These are phyloP conservation scores for Starmerella stellata DNA, from an alignment of 805 yeast species.

Conservation along the genomic window DNA sequence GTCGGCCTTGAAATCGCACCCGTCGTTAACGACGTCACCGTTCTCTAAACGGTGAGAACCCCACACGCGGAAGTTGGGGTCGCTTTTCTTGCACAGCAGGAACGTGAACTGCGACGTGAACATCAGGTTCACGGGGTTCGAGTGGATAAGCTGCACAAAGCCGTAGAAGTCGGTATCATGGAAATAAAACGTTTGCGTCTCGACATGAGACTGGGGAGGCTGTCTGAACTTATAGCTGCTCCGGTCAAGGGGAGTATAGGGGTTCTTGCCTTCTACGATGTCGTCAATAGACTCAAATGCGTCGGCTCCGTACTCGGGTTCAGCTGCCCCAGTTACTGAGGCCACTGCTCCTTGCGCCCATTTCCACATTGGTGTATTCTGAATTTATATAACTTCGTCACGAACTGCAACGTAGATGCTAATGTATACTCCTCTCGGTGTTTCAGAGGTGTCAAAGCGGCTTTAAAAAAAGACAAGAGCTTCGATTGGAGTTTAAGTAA, in stretches of 20 bases:
- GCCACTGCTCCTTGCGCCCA: conserved; percentile 27
- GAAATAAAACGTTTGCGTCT: conserved; percentile 86
- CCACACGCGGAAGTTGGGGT: conserved; percentile 49
- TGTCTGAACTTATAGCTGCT: conserved; percentile 59
- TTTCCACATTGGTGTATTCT: conserved; percentile 16
- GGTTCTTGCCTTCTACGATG: conserved; percentile 35
- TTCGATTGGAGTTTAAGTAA: too few species aligned
- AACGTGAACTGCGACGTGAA: conserved; percentile 81
- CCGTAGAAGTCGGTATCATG: conserved; percentile 47
- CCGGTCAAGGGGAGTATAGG: conserved; percentile 39
- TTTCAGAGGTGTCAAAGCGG: too few species aligned
- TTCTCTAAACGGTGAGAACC: conserved; percentile 78
- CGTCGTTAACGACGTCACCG: conserved; percentile 34
- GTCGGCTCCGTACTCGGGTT: conserved; percentile 88
- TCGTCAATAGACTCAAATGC: conserved; percentile 74
- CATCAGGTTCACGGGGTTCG: conserved; percentile 73
- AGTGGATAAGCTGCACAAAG: conserved; percentile 86
- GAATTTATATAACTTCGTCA: background rate
- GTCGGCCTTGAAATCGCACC: conserved; percentile 59
- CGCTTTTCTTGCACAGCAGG: conserved; percentile 41
- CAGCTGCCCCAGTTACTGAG: conserved; percentile 94
- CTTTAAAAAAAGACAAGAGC: too few species aligned
- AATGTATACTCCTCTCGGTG: too few species aligned
- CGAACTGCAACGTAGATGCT: too few species aligned
- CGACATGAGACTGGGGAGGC: conserved; percentile 77